Percentiles rank a stretch among this genome's conserved stretches.
Conservation (phyloP, 371 early-diverging fungal species). For the Cokeromyces recurvatus region DNA sequence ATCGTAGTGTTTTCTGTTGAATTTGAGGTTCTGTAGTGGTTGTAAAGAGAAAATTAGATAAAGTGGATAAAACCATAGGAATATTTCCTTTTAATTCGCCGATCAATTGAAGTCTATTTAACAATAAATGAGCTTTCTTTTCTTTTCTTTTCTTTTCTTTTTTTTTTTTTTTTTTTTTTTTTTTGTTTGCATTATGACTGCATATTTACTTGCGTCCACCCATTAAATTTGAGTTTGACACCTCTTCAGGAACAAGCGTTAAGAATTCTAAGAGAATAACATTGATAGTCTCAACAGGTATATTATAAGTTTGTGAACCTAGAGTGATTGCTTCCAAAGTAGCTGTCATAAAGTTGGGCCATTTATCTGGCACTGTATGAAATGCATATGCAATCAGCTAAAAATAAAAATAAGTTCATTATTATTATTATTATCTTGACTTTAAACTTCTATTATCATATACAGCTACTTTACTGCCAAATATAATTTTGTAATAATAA, state of each 20-base stretch:
- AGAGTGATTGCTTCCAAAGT: slow-evolving; percentile 45
- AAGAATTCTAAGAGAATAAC: slow-evolving; percentile 64
- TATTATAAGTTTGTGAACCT: slow-evolving; percentile 28
- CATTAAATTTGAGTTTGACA: slow-evolving; percentile 53
- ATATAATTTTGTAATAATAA: slow-evolving; percentile 71
- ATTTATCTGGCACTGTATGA: slow-evolving; percentile 55
- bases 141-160: too few species aligned
- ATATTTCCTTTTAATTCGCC: slow-evolving; percentile 45
- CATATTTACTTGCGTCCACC: slow-evolving; percentile 49
- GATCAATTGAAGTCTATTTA: slow-evolving; percentile 32
- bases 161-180: too few species aligned
- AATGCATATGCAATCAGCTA: slow-evolving; percentile 68
- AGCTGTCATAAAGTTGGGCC: slow-evolving; percentile 57
- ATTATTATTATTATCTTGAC: background rate
- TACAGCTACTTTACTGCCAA: slow-evolving; percentile 52
- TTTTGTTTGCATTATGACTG: too few species aligned
- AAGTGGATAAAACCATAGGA: slow-evolving; percentile 41
- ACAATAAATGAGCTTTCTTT: background rate
- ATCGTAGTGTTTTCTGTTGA: slow-evolving; percentile 46
- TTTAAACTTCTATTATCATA: too few species aligned
- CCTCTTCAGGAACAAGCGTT: slow-evolving; percentile 76
- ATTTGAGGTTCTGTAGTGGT: slow-evolving; percentile 3
- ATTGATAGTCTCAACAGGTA: slow-evolving; percentile 31
- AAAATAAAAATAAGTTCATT: background rate
- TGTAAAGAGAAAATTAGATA: slow-evolving; percentile 19